phyloP scores from a whole-genome alignment of 169 alveolate genomes.

The Plasmodium yoelii region DNA sequence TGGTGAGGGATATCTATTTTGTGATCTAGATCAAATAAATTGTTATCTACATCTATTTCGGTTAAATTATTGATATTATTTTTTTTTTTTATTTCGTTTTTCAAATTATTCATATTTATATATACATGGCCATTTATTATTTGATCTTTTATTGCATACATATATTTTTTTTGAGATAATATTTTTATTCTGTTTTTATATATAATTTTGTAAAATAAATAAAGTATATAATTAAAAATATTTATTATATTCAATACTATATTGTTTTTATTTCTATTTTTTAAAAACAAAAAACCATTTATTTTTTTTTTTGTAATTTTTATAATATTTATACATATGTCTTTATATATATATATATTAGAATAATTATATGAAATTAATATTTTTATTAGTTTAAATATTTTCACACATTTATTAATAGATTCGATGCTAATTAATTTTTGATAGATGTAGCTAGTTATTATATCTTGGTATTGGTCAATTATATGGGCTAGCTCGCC shows the following conservation, averaged over 20 bases:
- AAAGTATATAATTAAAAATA: conserved; percentile 25
- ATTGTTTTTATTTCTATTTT: conserved; percentile 1
- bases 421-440: conserved; percentile 50
- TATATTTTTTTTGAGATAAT: conserved; percentile 3
- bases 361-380: background rate
- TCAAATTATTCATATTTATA: conserved; percentile 6
- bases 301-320: conserved; percentile 8
- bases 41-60: background rate
- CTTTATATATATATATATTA: conserved; percentile 23
- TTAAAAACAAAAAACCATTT: background rate
- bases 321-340: conserved; percentile 27
- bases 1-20: background rate
- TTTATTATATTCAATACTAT: background rate
- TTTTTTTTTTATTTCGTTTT: background rate
- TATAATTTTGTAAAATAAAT: conserved; percentile 31
- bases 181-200: conserved; percentile 12
- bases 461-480: conserved; percentile 3
- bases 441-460: conserved; percentile 25
- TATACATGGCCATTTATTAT: conserved; percentile 5
- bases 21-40: background rate
- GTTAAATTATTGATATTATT: background rate
- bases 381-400: conserved; percentile 1
- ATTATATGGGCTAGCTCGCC: conserved; percentile 6
- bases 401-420: background rate
- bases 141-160: background rate